Evolutionary conservation across 2,329 filamentous ascomycete species (phyloP), one percentile per base, ranked within the genome.

Genomic region (Thielaviopsis populi): DNA sequence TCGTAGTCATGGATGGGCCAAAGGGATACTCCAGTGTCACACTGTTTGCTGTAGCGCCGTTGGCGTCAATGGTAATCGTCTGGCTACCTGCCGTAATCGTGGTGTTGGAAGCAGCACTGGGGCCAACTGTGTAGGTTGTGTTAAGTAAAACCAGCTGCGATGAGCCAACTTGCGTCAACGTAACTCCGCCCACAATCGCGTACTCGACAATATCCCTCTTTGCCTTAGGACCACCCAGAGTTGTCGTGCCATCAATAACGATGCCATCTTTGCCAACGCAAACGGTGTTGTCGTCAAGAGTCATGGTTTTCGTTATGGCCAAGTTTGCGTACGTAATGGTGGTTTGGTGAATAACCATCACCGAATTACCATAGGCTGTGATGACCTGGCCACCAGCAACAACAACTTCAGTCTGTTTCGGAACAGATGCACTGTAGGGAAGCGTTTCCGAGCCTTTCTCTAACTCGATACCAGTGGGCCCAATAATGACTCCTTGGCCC

Each of bases 141-240:
- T 77, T 77, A 42, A 74, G 72, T 59, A 86, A 73, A 33, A 84
- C 75, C 1, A 80, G 75, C 13, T 76, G 71, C 2, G 75, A 78
- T 0, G 76, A 71, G n/a, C 75, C 77, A 8, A 81, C 68, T 68
- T 78, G 75, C 17, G 78, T 80, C 62, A 82, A 73, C 2, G 80
- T 81, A 17, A 76, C 79, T 11, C 80, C 80, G 61, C 80, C 80
- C 8, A 80, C 75, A 63, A 81, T 75, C 53, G 76, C 77, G 68
- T 74, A 77, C 1, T 73, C 71, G 0, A 76, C 78, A 13, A 72
- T 73, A 1, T 69, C 71, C 1, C 70, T 61, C 2, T 68, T 67
- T 15, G 75, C 78, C 0, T 68, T 65, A 2, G 70, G 67, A 0
- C 79, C 79, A 19, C 79, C 79, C 0, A 81, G 64, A 0, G 75